A percentile compares a stretch with the other conserved stretches of the same genome.
Conservation (phyloP, 1,284 basidiomycete species). For the Papiliotrema nemorosa region DNA sequence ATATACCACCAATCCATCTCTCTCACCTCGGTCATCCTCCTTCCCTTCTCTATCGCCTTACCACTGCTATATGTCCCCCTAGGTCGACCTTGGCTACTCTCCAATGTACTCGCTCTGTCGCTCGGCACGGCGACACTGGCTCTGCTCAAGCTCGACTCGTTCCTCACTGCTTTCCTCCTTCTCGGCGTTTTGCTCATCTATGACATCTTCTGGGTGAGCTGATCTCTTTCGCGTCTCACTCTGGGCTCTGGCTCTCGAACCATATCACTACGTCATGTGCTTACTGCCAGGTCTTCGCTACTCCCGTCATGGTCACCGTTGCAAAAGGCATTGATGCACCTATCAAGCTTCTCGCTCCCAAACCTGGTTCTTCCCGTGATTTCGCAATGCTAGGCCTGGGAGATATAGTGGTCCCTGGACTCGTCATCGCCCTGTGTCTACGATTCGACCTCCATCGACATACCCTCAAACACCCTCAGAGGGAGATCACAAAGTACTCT, state of each 20-base stretch:
- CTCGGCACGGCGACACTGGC: constrained; percentile 79
- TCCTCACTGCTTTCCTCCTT: constrained; percentile 80
- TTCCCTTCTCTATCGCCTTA: constrained; percentile 64
- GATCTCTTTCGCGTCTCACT: not conserved
- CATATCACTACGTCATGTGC: not conserved
- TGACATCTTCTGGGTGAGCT: constrained; percentile 67
- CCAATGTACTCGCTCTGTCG: constrained; percentile 76
- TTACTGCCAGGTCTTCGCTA: constrained; percentile 39
- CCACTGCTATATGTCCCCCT: constrained; percentile 65
- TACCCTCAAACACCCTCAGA: constrained; percentile 21
- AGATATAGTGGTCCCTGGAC: constrained; percentile 63
- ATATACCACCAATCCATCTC: constrained; percentile 47
- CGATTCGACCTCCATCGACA: constrained; percentile 70
- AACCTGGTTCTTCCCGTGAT: constrained; percentile 58
- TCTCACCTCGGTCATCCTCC: constrained; percentile 57
- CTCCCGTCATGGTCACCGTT: constrained; percentile 74
- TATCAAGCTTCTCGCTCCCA: constrained; percentile 85
- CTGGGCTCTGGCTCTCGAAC: not conserved
- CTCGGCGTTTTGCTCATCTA: constrained; percentile 79
- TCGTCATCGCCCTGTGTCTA: constrained; percentile 81
- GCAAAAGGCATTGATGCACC: constrained; percentile 90
- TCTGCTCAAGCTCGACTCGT: constrained; percentile 82
- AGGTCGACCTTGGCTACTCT: constrained; percentile 66
- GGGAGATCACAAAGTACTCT: constrained; percentile 27
- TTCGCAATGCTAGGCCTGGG: constrained; percentile 92